These are phyloP conservation scores for Fraxinus quadrangulata DNA, from an alignment of 257 asterid genomes.

Conservation along the genomic window DNA sequence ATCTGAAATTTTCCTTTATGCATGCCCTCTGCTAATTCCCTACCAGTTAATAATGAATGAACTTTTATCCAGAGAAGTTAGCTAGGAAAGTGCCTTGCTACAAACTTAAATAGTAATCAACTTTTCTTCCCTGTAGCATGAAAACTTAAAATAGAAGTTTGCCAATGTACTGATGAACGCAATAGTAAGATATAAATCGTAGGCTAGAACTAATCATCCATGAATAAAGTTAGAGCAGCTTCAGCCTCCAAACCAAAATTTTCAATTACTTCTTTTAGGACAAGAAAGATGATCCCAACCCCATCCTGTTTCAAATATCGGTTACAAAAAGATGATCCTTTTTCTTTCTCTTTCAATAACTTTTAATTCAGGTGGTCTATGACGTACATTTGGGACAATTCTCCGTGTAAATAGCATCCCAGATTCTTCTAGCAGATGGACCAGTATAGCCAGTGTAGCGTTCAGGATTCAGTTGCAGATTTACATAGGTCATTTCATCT, in stretches of 20 bases:
- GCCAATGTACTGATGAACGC: not conserved
- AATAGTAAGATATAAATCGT: not conserved
- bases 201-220: not conserved
- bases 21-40: not conserved
- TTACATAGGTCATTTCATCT: constrained; percentile 71
- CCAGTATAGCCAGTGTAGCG: constrained; percentile 69
- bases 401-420: constrained; percentile 65
- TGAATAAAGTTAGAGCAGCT: not conserved
- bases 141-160: not conserved
- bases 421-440: constrained; percentile 67
- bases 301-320: not conserved
- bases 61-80: not conserved
- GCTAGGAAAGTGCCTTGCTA: not conserved
- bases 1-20: not conserved
- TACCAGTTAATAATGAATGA: not conserved
- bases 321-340: not conserved
- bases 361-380: constrained; percentile 6
- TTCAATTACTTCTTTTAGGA: not conserved
- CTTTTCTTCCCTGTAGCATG: not conserved
- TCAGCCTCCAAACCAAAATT: not conserved
- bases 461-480: constrained; percentile 67
- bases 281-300: not conserved
- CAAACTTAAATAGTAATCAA: not conserved
- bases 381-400: constrained; percentile 59
- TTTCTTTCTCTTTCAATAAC: not conserved